phyloP scores from a whole-genome alignment of 768 basidiomycete species.

The Lactifluus piperatus region DNA sequence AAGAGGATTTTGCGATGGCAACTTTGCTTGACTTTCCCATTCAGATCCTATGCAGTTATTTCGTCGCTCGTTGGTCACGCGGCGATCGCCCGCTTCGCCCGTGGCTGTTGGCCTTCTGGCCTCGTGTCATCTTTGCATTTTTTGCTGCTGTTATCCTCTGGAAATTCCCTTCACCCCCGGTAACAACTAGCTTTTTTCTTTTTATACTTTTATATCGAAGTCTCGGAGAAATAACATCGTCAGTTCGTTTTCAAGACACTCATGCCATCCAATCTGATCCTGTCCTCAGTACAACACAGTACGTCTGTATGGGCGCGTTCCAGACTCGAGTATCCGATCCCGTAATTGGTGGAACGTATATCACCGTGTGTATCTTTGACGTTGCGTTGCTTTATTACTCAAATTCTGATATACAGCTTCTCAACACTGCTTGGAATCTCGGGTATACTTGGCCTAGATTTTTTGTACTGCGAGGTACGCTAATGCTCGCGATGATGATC shows the following conservation, averaged over 20 bases:
- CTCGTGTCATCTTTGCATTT: slow-evolving; percentile 64
- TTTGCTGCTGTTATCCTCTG: slow-evolving; percentile 70
- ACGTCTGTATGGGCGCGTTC: slow-evolving; percentile 96
- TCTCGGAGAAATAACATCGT: slow-evolving; percentile 78
- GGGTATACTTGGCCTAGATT: slow-evolving; percentile 99
- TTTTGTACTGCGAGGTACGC: slow-evolving; percentile 79
- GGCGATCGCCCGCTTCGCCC: slow-evolving; percentile 73
- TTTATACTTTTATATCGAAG: slow-evolving; percentile 78
- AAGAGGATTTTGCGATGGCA: slow-evolving; percentile 92
- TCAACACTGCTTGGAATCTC: slow-evolving; percentile 93
- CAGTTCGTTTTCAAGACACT: slow-evolving; percentile 26
- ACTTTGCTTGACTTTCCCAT: slow-evolving; percentile 97
- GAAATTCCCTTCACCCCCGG: slow-evolving; percentile 73
- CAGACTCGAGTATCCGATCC: slow-evolving; percentile 95
- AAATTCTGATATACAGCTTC: slow-evolving; percentile 45
- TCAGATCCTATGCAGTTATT: slow-evolving; percentile 90
- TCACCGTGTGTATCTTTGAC: slow-evolving; percentile 62
- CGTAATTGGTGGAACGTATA: slow-evolving; percentile 95
- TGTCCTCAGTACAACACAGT: slow-evolving; percentile 77
- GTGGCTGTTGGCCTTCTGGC: slow-evolving; percentile 91
- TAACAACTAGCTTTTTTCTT: slow-evolving; percentile 67
- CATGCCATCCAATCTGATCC: slow-evolving; percentile 5
- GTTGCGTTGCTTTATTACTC: background rate
- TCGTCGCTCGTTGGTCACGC: slow-evolving; percentile 85
- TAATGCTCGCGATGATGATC: background rate